Evolutionary conservation across 1,284 basidiomycete genomes (phyloP), one percentile per base, ranked within the genome.

Genomic region (Hemileia vastatrix): DNA sequence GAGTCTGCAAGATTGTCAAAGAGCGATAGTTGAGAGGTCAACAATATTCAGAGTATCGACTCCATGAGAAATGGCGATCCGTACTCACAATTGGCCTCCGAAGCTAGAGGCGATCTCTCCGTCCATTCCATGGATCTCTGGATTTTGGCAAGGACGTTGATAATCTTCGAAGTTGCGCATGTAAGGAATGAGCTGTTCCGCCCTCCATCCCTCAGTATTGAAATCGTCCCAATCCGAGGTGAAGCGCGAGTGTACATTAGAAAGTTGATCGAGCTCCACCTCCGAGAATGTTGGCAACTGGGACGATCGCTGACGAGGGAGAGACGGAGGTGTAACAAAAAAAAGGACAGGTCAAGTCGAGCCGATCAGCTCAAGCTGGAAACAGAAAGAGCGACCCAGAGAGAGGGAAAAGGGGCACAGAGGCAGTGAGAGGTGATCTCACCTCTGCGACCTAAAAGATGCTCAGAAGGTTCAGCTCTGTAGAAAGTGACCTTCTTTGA

Each of bases 161-260:
- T 86, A 86, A 77, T 86, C 85, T 79, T 86, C 84, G 59, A 86
- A 77, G 55, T 84, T 79, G 76, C 86, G 86, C 85, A 86, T 86
- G 63, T 86, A 77, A 6, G 84, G 85, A 53, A 84, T 69, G 9
- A 86, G 80, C 68, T 86, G 84, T 84, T 78, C n/a, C 15, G 81
- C 80, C 8, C 79, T 82, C 85, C 83, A 86, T 52, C 85, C 85
- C 60, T 81, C 81, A 36, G 80, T 80, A 78, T 86, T 86, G 79
- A 86, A 86, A 73, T 86, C 84, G 72, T 86, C 84, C 85, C 65
- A 45, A 54, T 65, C 60, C 2, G 40, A 40, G n/a, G 64, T 58
- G 11, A 53, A 40, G 13, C 47, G 23, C 48, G 83, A 84, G 78
- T 83, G 57, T 56, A 66, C 81, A 68, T 81, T 80, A 81, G 64